Evolutionary conservation across 768 basidiomycete genomes (phyloP), one percentile per base, ranked within the genome.

Genomic region (Ramaria rubella): DNA sequence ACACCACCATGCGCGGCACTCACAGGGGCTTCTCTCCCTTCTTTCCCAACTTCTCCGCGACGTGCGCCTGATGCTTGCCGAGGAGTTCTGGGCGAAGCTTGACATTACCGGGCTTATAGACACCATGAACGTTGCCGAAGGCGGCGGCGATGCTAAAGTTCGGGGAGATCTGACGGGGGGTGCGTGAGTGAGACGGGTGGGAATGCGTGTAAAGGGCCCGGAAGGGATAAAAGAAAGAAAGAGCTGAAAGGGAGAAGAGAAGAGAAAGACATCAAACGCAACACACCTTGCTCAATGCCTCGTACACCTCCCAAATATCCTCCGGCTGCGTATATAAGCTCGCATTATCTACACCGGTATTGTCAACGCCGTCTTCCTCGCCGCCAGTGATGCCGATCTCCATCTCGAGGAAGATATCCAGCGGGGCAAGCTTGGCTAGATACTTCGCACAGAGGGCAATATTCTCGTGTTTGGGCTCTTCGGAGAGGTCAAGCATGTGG

Each of bases 91-190:
- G 96, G 63, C 87, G 86, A 60, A 99, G 82, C 64, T 80, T 83
- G 69, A 99, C 96, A 72, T 99, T 99, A 59, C 96, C 96, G 40
- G 94, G 92, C 77, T 96, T 98, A 81, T 99, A 99, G 51, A 99
- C 95, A 67, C 95, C 95, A 71, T 99, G 95, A 30, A 98, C 96
- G 74, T 99, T 98, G 34, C 96, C 96, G 69, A 98, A 97, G 17
- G 87, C 95, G 64, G 96, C 96, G 30, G 96, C 96, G 68, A 98
- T 97, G 64, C 87, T 90, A 77, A 99, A 99, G 77, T 90, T 90
- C 70, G 91, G 90, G 57, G 55, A 56, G n/a, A 56, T 24, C 49
- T 51, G 34, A 21, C n/a, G n/a, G n/a, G n/a, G n/a, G n/a, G n/a
- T n/a, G n/a, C n/a, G n/a, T n/a, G n/a, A n/a, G n/a, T n/a, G n/a